Base-by-base conservation (phyloP, 2,329 filamentous ascomycete genomes). In the Fusarium udum region DNA sequence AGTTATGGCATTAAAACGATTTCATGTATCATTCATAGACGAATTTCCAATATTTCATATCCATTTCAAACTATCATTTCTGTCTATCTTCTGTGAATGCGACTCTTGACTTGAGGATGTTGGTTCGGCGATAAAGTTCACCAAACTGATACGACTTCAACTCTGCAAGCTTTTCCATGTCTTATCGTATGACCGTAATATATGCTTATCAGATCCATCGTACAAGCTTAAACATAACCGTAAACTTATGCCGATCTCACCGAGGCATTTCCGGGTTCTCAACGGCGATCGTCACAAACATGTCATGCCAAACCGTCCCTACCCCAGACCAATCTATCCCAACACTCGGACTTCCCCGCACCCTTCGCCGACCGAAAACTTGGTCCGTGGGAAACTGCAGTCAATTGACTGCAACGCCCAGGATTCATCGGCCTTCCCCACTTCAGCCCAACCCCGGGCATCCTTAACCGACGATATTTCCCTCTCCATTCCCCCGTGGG, bases 181-280 rank as follows among this genome's bases (percentile, higher is more conserved):
- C 16, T 45, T 26, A 20, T 20, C 22, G 16, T 22, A 31, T 12
- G 20, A 18, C 14, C 6, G 13, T 56, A 24, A 16, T 24, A 12
- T 20, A 15, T 20, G 28, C 16, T 22, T 22, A 45, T 45, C 53
- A 45, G 37, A 56, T 56, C 37, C 51, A 55, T 39, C 2, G 4
- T 31, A 43, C 28, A 56, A 56, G 37, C 53, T 56, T 32, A 56
- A 56, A 45, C 36, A 43, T 45, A 45, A 56, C 37, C 53, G 53
- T 45, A 45, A 43, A n/a, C 16, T 22, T 9, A 32, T 22, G 28
- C 37, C 37, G 37, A 56, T 56, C 18, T 28, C 37, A 45, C 37
- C 28, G 22, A 45, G 28, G 37, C 26, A 56, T 24, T 11, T 56
- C 26, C 8, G 34, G 24, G 14, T 26, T 20, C 37, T 32, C 12